phyloP scores from a whole-genome alignment of 768 basidiomycete genomes.

The Kwoniella sp. region DNA sequence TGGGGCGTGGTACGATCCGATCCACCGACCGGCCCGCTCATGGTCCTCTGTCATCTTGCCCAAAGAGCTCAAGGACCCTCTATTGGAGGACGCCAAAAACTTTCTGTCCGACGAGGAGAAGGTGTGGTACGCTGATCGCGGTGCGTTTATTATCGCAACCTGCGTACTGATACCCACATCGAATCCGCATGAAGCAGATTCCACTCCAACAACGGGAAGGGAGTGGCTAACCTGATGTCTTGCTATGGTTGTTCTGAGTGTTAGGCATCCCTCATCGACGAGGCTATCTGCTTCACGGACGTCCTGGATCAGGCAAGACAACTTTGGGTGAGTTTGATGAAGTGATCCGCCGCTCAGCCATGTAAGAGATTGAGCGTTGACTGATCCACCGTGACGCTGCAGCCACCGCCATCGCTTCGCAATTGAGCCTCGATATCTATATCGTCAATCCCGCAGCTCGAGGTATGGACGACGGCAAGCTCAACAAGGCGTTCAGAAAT shows the following conservation, averaged over 20 bases:
- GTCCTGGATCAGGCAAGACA: slow-evolving; percentile 46
- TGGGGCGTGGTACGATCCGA: slow-evolving; percentile 23
- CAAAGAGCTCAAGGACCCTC: slow-evolving; percentile 35
- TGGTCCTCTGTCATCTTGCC: slow-evolving; percentile 50
- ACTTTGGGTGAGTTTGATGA: slow-evolving; percentile 35
- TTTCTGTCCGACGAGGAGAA: slow-evolving; percentile 42
- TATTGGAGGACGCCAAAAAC: slow-evolving; percentile 43
- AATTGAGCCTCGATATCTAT: slow-evolving; percentile 87
- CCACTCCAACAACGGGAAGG: too few relatives aligned
- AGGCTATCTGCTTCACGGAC: slow-evolving; percentile 45
- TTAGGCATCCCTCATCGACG: slow-evolving; percentile 52
- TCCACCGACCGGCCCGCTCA: slow-evolving; percentile 38
- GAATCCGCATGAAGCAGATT: too few relatives aligned
- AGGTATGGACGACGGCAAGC: slow-evolving; percentile 68
- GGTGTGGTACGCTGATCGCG: slow-evolving; percentile 50
- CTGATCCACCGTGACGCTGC: too few relatives aligned
- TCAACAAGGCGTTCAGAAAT: slow-evolving; percentile 81
- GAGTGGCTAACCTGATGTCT: too few relatives aligned
- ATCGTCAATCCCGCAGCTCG: slow-evolving; percentile 62
- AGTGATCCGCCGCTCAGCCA: too few relatives aligned
- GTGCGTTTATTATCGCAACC: slow-evolving; percentile 19
- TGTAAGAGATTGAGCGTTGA: too few relatives aligned
- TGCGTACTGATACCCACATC: too few relatives aligned
- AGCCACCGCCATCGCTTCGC: slow-evolving; percentile 70
- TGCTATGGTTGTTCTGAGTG: too few relatives aligned